Evolutionary conservation across 495 filamentous ascomycete genomes (phyloP).

Genomic region (Penicillium cinerascens): DNA sequence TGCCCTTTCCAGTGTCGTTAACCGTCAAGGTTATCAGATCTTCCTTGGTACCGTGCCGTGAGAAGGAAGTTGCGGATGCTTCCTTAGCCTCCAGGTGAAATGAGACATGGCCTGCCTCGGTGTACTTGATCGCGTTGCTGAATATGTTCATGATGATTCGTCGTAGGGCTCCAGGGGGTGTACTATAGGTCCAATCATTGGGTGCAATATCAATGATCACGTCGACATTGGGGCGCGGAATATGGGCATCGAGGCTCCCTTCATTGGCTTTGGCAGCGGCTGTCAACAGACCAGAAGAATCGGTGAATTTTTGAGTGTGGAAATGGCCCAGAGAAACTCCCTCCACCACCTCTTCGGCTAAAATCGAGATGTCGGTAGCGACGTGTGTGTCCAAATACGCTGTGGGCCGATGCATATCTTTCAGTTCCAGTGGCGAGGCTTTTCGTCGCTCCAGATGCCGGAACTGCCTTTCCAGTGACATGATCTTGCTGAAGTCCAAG

Average conservation of each 20-base stretch:
- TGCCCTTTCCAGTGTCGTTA: slow-evolving; percentile 67
- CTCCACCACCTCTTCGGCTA: slow-evolving; percentile 51
- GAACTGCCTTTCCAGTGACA: slow-evolving; percentile 48
- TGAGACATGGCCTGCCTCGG: slow-evolving; percentile 60
- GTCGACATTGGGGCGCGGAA: slow-evolving; percentile 36
- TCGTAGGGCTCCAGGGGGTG: slow-evolving; percentile 68
- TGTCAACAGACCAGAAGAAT: slow-evolving; percentile 24
- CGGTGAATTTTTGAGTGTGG: slow-evolving; percentile 33
- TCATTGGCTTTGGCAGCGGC: slow-evolving; percentile 8
- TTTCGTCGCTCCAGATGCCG: slow-evolving; percentile 35
- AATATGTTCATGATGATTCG: slow-evolving; percentile 80
- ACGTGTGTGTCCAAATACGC: slow-evolving; percentile 46
- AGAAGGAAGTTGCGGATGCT: slow-evolving; percentile 28
- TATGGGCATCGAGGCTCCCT: neutral
- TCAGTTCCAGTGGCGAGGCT: slow-evolving; percentile 27
- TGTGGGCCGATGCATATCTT: slow-evolving; percentile 28
- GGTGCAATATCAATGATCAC: slow-evolving; percentile 63
- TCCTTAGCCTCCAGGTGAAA: slow-evolving; percentile 52
- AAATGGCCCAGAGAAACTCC: slow-evolving; percentile 51
- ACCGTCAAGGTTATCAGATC: slow-evolving; percentile 51
- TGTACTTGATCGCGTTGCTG: slow-evolving; percentile 82
- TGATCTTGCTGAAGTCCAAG: slow-evolving; percentile 69
- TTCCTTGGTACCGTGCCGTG: slow-evolving; percentile 27
- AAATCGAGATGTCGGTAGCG: slow-evolving; percentile 35
- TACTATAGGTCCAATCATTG: slow-evolving; percentile 58